A percentile compares a stretch with the other conserved stretches of the same genome.
Conservation (phyloP, 331 rosid species). For the Prunus yedoensis region DNA sequence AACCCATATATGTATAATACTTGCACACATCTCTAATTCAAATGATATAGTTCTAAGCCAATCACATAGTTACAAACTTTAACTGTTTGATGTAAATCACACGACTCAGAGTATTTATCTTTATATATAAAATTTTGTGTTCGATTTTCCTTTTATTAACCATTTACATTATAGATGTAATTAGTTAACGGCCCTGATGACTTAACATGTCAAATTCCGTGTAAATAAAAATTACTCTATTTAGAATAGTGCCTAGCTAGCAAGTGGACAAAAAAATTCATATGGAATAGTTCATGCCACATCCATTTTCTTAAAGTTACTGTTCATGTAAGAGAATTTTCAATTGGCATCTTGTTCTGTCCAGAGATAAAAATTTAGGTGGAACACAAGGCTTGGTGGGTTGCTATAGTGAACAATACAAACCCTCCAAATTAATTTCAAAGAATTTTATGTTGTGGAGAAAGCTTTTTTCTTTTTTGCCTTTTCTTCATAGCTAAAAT, state of each 20-base stretch:
- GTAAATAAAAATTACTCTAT: not conserved
- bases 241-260: not conserved
- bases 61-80: no score
- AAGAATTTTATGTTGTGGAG: not conserved
- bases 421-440: slow-evolving; percentile 11
- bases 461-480: not conserved
- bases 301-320: not conserved
- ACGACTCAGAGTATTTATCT: no score
- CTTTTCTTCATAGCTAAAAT: not conserved
- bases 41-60: not conserved
- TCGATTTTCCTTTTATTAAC: no score
- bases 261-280: not conserved
- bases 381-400: slow-evolving; percentile 19
- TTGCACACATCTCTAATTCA: not conserved
- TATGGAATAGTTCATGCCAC: not conserved
- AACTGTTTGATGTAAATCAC: no score
- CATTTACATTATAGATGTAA: not conserved
- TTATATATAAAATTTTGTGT: no score
- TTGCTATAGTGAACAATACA: slow-evolving; percentile 3
- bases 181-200: not conserved
- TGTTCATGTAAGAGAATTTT: not conserved
- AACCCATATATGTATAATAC: not conserved
- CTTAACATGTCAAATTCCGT: not conserved
- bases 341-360: slow-evolving; percentile 2
- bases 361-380: not conserved